These are phyloP conservation scores for Closterium sp. DNA, from an alignment of 139 green algal species.

Conservation along the genomic window DNA sequence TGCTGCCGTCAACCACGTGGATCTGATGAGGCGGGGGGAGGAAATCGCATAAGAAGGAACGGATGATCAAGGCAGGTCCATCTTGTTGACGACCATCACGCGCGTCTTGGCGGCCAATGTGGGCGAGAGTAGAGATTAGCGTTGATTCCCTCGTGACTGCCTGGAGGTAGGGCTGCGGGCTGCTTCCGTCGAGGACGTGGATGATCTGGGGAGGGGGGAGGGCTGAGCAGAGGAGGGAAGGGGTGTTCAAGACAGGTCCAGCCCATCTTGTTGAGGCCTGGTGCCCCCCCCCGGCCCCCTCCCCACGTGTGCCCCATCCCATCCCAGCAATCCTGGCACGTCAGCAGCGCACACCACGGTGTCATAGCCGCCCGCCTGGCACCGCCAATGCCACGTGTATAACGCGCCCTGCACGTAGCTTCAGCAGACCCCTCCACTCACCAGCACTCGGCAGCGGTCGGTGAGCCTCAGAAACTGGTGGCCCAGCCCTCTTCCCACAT, in stretches of 20 bases:
- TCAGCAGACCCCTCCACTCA: no score
- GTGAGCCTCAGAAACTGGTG: slow-evolving; percentile 90
- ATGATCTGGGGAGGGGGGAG: slow-evolving; percentile 33
- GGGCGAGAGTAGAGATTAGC: slow-evolving; percentile 92
- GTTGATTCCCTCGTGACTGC: slow-evolving; percentile 74
- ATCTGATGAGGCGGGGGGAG: slow-evolving; percentile 14
- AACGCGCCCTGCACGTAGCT: no score
- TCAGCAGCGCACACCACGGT: no score
- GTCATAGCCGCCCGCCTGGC: no score
- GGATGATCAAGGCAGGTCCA: no score
- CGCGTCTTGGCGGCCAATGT: slow-evolving; percentile 78
- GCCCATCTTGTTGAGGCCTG: neutral
- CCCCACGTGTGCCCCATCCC: no score
- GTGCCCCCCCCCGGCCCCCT: no score
- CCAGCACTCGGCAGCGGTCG: slow-evolving; percentile 71
- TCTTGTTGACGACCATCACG: slow-evolving; percentile 82
- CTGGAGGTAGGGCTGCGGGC: slow-evolving; percentile 85
- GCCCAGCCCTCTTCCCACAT: slow-evolving; percentile 73
- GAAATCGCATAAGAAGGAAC: neutral
- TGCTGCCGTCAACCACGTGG: slow-evolving; percentile 94
- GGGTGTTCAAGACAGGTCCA: no score
- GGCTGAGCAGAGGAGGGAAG: neutral
- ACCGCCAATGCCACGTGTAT: no score
- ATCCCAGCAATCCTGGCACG: no score
- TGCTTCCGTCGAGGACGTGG: slow-evolving; percentile 92